Evolutionary conservation across 257 asterid species (phyloP).

Genomic region (Phtheirospermum japonicum): DNA sequence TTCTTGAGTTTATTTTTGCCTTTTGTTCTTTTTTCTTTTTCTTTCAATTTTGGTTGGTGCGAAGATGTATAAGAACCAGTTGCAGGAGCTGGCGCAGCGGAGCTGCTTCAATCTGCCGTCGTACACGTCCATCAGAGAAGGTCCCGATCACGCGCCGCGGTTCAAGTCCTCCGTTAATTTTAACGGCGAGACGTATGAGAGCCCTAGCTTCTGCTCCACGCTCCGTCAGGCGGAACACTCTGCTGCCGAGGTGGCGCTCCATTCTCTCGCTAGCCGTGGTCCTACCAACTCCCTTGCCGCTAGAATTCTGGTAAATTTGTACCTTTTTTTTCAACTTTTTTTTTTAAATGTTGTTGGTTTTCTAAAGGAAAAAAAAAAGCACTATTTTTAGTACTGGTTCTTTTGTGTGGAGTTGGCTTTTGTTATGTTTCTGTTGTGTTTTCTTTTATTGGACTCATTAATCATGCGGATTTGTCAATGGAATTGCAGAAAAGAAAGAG

Average conservation of each 20-base stretch:
- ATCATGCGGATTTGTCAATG: conserved; percentile 15
- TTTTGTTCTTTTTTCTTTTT: background rate
- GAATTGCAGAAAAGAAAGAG: conserved; percentile 9
- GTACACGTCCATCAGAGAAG: conserved; percentile 68
- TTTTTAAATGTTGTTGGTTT: too few relatives aligned
- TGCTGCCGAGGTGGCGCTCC: conserved; percentile 86
- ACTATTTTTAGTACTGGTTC: too few relatives aligned
- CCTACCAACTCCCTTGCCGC: conserved; percentile 82
- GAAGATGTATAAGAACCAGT: conserved; percentile 81
- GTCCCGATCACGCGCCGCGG: conserved; percentile 96
- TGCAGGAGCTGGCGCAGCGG: conserved; percentile 93
- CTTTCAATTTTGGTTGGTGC: conserved; percentile 21
- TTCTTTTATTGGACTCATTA: conserved; percentile 11
- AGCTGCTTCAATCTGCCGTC: conserved; percentile 92
- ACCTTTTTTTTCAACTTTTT: too few relatives aligned
- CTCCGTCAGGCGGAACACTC: conserved; percentile 91
- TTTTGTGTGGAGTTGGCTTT: conserved; percentile 8
- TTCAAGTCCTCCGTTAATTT: conserved; percentile 79
- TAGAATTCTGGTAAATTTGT: conserved; percentile 49
- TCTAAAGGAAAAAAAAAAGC: too few relatives aligned
- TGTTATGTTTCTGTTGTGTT: conserved; percentile 17
- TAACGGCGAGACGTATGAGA: conserved; percentile 79
- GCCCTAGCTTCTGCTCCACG: conserved; percentile 82
- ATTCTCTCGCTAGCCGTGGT: conserved; percentile 63
- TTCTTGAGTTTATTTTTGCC: background rate